Conservation (phyloP, 805 yeast genomes). For the Saccharomycopsis sp. region DNA sequence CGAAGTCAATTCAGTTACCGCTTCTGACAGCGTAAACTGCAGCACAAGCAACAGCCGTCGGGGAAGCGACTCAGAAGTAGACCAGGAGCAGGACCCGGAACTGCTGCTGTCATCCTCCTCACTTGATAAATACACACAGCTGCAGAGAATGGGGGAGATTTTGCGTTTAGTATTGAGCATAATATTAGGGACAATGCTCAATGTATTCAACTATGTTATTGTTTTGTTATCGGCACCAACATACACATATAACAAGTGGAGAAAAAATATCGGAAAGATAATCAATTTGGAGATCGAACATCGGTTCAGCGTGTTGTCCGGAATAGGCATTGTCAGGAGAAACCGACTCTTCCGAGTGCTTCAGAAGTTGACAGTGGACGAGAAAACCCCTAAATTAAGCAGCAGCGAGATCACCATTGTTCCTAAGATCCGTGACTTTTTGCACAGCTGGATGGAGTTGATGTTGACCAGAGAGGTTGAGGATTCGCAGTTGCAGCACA, state of each 20-base stretch:
- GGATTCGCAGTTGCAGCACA: conserved; percentile 39
- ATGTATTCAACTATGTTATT: not conserved
- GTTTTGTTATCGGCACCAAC: conserved; percentile 28
- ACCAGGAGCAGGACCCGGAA: conserved; percentile 10
- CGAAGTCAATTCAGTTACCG: conserved; percentile 11
- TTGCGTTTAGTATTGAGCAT: not conserved
- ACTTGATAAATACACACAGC: not conserved
- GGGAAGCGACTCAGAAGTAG: conserved; percentile 25
- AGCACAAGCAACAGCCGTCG: conserved; percentile 26
- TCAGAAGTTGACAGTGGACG: conserved; percentile 83
- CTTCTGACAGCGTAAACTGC: conserved; percentile 2
- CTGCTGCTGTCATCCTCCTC: not conserved
- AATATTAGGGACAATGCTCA: not conserved
- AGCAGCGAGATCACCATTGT: conserved; percentile 81
- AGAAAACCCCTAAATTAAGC: conserved; percentile 71
- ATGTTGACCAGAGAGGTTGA: not conserved
- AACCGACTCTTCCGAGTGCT: conserved; percentile 26
- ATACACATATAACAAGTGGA: conserved; percentile 31
- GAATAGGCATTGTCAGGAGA: conserved; percentile 66
- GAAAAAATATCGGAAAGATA: conserved; percentile 44
- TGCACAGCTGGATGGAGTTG: conserved; percentile 41
- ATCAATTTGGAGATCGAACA: conserved; percentile 77
- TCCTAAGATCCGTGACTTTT: conserved; percentile 71
- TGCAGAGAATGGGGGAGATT: not conserved
- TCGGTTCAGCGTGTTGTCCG: conserved; percentile 71